Base-by-base conservation (phyloP, 257 asterid genomes). In the Ophiorrhiza pumila region DNA sequence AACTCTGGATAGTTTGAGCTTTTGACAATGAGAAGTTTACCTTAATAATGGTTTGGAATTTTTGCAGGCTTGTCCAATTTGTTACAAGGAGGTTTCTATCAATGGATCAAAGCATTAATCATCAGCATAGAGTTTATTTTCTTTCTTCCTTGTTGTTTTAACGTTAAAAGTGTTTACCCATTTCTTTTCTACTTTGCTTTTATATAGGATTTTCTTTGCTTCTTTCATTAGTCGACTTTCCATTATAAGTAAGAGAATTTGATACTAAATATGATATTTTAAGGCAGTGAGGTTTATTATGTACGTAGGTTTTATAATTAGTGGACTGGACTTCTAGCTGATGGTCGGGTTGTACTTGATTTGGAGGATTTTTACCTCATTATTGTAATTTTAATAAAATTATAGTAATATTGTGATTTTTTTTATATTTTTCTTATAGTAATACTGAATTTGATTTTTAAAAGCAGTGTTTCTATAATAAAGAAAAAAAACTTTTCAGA, bases 61-160 rank as follows among this genome's bases (percentile, higher is more conserved):
- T n/a, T 72, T 52, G 67, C 95, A 90, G 96, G 97, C 97, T 57
- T 90, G 97, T 80, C 97, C 97, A 18, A 87, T 90, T 74, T 90
- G 97, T 83, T 90, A 85, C 90, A 85, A 85, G 87, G 97, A 90
- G 82, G 97, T 88, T 80, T 73, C 62, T 64, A 72, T 83, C 55
- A 80, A 80, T 60, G 84, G 83, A 60, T 71, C 84, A 22, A 88
- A 86, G 85, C 77, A 64, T 76, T 83, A 81, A 80, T 77, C 34
- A 41, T 22, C 70, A 18, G 77, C 74, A 74, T 35, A 71, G 79
- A 81, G 73, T 56, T n/a, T n/a, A 59, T 69, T 71, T 79, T 77
- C 52, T 29, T 67, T 80, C 77, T 73, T 71, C 50, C 64, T 66
- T 67, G 60, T 46, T 68, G 43, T 57, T 71, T 66, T 68, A 61